Base-by-base conservation (phyloP, 2,329 filamentous ascomycete species). In the Penicillium hesseltinei region DNA sequence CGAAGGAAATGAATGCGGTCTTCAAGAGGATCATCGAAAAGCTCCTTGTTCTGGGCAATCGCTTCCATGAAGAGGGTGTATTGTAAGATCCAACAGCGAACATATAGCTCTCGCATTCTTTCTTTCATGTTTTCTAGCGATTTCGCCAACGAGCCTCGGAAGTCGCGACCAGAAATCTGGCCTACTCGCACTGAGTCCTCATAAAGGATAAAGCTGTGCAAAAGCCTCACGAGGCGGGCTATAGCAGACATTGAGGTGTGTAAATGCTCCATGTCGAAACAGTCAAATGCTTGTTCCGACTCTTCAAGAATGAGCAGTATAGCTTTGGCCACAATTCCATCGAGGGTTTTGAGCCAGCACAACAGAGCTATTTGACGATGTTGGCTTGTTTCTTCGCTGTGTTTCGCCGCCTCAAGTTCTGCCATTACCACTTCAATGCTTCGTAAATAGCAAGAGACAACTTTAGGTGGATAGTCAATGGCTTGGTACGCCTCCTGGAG, bases 121-220 rank as follows among this genome's bases (percentile, higher is more conserved):
- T 84, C 86, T 56, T 87, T 82, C 63, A 89, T 78, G 39, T 75
- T 71, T 52, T 78, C 70, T 29, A 78, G 62, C 36, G 75, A 66
- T 69, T 78, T 73, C 13, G 71, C 69, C 9, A 77, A 68, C 11
- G 73, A 61, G 17, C 67, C 85, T 70, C 78, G 85, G 75, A 78
- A 75, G 77, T 69, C 84, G 72, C 88, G 85, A 2, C 87, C 78
- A 6, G 83, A 78, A 4, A 82, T 81, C 66, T 92, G 85, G 1
- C 91, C 91, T 43, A 95, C 84, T 19, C 89, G 85, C n/a, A 95
- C 81, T 51, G 91, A 85, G 68, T 97, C 94, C 64, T 97, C 92
- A 61, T 89, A 90, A 61, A 96, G 81, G 11, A 91, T 85, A 38
- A 90, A 88, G 9, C 88, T 85, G 65, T 97, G 91, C 4, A 97